phyloP scores from a whole-genome alignment of 1,284 basidiomycete genomes.

The Ceratobasidium sp. region DNA sequence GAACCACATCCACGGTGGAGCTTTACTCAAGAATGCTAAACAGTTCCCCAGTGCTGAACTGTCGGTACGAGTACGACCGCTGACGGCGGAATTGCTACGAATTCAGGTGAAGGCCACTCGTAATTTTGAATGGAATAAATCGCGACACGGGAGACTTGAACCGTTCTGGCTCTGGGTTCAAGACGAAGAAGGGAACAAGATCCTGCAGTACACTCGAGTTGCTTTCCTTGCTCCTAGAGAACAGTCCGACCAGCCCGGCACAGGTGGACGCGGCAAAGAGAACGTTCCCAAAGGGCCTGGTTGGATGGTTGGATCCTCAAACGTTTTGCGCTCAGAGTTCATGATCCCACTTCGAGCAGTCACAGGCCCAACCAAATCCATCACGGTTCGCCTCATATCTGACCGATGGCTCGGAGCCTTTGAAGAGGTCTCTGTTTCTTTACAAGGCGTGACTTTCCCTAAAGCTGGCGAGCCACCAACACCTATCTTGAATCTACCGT shows the following conservation, averaged over 20 bases:
- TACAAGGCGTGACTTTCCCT: constrained; percentile 86
- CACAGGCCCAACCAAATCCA: constrained; percentile 66
- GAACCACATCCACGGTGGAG: constrained; percentile 87
- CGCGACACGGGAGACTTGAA: constrained; percentile 81
- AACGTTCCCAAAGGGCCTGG: not conserved
- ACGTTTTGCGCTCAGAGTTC: constrained; percentile 78
- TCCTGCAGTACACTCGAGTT: constrained; percentile 84
- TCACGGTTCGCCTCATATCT: constrained; percentile 85
- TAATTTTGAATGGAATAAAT: constrained; percentile 87
- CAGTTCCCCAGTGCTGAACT: constrained; percentile 88
- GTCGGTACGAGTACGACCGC: constrained; percentile 78
- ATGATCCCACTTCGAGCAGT: constrained; percentile 78
- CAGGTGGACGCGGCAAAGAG: not conserved
- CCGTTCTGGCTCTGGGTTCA: constrained; percentile 98
- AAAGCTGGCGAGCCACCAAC: constrained; percentile 72
- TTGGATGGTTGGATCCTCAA: constrained; percentile 52
- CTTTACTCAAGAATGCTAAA: constrained; percentile 83
- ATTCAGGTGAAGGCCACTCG: constrained; percentile 76
- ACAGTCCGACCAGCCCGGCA: constrained; percentile 57
- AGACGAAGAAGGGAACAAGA: constrained; percentile 81
- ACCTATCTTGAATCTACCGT: constrained; percentile 83
- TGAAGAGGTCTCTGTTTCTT: constrained; percentile 72
- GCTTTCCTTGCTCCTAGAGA: constrained; percentile 68
- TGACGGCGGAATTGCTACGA: constrained; percentile 87
- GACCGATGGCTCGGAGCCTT: constrained; percentile 97